A percentile compares a stretch with the other conserved stretches of the same genome.
Evolutionary conservation across 495 filamentous ascomycete species (phyloP).

Genomic region (Aspergillus biplanus): DNA sequence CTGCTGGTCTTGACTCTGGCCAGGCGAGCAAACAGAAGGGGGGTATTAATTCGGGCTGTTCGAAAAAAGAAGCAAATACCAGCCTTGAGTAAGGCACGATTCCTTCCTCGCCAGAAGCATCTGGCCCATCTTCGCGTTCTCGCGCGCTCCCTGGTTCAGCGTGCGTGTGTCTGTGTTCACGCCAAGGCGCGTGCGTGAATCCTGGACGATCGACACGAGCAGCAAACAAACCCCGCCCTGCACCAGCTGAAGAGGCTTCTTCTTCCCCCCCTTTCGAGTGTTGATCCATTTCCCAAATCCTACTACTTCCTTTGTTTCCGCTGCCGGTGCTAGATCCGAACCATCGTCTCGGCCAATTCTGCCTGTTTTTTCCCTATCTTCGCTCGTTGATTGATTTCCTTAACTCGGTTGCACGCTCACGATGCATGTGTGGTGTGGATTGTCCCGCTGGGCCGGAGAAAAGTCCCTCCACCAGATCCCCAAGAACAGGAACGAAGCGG

Average conservation of each 20-base stretch:
- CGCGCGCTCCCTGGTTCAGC: not conserved
- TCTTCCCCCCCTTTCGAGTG: not conserved
- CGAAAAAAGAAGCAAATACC: no score
- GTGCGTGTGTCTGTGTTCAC: not conserved
- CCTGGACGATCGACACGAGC: constrained; percentile 6
- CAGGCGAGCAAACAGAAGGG: no score
- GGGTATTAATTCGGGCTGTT: no score
- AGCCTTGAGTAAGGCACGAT: no score
- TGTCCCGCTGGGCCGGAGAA: constrained; percentile 2
- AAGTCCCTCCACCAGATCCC: not conserved
- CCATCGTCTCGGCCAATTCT: no score
- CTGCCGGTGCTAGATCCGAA: no score
- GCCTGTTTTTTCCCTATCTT: not conserved
- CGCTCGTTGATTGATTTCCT: no score
- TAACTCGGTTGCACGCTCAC: not conserved
- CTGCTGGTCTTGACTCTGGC: no score
- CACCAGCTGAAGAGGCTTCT: not conserved
- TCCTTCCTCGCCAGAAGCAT: no score
- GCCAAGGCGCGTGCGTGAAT: constrained; percentile 2
- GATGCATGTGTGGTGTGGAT: constrained; percentile 1
- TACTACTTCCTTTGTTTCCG: not conserved
- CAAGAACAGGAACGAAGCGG: not conserved
- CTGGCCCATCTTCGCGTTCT: not conserved
- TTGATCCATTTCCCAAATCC: constrained; percentile 2
- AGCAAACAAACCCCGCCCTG: constrained; percentile 2